phyloP scores from a whole-genome alignment of 768 basidiomycete species.

The Leccinum rimulosum region DNA sequence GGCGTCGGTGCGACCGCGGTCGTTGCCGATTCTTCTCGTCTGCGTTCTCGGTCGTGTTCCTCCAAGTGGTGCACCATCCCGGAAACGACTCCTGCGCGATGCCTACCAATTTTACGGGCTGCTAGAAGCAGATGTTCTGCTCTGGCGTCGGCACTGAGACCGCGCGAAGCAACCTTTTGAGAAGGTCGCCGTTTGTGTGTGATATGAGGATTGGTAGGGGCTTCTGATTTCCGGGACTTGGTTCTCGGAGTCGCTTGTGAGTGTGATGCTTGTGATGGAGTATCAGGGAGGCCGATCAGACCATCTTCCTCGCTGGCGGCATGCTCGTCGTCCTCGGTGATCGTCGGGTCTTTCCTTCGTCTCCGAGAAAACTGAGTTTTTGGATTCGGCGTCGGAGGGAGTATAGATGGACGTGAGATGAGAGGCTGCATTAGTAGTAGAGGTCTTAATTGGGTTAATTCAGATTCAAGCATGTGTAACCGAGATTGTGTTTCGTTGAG shows the following conservation, averaged over 20 bases:
- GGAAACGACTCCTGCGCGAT: slow-evolving; percentile 54
- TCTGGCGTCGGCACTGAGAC: slow-evolving; percentile 60
- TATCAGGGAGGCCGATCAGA: slow-evolving; percentile 17
- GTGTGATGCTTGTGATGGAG: slow-evolving; percentile 13
- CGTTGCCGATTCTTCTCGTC: slow-evolving; percentile 23
- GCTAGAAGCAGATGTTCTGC: slow-evolving; percentile 70
- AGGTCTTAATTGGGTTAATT: slow-evolving; percentile 64
- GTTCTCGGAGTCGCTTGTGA: slow-evolving; percentile 22
- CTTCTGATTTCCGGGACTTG: slow-evolving; percentile 24
- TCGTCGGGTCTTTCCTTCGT: slow-evolving; percentile 25
- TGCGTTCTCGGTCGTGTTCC: slow-evolving; percentile 31
- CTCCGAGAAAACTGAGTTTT: slow-evolving; percentile 22
- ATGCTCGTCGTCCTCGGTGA: slow-evolving; percentile 28
- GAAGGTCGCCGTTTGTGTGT: slow-evolving; percentile 26
- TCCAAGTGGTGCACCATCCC: slow-evolving; percentile 43
- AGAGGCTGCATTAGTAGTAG: slow-evolving; percentile 64
- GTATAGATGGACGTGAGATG: slow-evolving; percentile 20
- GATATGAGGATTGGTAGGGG: slow-evolving; percentile 7
- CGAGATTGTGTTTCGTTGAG: slow-evolving; percentile 57
- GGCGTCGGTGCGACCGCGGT: slow-evolving; percentile 23
- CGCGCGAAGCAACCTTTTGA: slow-evolving; percentile 26
- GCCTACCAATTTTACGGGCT: slow-evolving; percentile 64
- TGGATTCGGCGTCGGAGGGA: slow-evolving; percentile 23
- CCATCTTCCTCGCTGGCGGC: slow-evolving; percentile 28
- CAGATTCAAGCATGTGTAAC: slow-evolving; percentile 55